Conservation (phyloP, 2,329 filamentous ascomycete species). For the Knufia fluminis region DNA sequence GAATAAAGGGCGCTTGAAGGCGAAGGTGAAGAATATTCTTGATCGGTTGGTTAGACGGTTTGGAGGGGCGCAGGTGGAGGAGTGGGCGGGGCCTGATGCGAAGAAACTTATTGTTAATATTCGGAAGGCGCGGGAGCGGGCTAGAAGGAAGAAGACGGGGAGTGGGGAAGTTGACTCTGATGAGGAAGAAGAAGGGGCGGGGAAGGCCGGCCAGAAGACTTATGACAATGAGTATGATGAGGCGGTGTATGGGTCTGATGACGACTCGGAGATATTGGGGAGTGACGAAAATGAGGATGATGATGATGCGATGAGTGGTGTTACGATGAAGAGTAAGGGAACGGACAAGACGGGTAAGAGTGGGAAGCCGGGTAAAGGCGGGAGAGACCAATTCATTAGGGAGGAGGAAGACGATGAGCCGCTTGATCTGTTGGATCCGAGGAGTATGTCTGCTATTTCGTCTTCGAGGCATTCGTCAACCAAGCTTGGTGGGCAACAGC, state of each 20-base stretch:
- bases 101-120: constrained; percentile 89
- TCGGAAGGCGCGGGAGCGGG: constrained; percentile 84
- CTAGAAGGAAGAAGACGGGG: constrained; percentile 78
- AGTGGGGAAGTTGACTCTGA: constrained; percentile 46
- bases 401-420: constrained; percentile 69
- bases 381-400: constrained; percentile 63
- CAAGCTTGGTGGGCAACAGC: constrained; percentile 23
- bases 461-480: constrained; percentile 61
- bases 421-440: constrained; percentile 82
- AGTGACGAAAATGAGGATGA: constrained; percentile 41
- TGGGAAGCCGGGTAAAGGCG: constrained; percentile 26
- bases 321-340: constrained; percentile 16
- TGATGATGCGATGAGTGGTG: constrained; percentile 18
- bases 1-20: constrained; percentile 93
- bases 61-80: constrained; percentile 70
- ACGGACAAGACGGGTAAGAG: constrained; percentile 1
- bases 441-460: constrained; percentile 84
- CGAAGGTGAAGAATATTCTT: constrained; percentile 96
- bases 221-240: constrained; percentile 94
- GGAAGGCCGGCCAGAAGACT: constrained; percentile 10
- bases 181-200: constrained; percentile 37
- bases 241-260: constrained; percentile 76
- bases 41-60: constrained; percentile 91
- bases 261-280: constrained; percentile 45
- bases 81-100: constrained; percentile 63